A percentile compares a stretch with the other conserved stretches of the same genome.
These are phyloP conservation scores for Geotrichum cucujoidarum DNA, from an alignment of 1,139 yeast genomes.

Conservation along the genomic window DNA sequence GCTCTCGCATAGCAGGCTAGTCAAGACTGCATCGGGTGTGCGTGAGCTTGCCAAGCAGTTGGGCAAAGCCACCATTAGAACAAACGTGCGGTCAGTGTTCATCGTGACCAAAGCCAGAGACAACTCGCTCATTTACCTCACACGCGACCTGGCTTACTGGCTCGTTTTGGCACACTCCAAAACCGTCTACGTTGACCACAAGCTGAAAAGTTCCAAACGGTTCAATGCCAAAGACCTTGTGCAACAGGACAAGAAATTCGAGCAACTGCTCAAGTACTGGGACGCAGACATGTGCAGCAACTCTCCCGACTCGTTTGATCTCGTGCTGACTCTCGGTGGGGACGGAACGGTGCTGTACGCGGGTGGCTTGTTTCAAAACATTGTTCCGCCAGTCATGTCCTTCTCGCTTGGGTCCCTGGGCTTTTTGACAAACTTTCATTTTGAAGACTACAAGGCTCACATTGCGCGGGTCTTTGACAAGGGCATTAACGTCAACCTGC, in stretches of 20 bases:
- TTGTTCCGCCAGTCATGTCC: slow-evolving; percentile 84
- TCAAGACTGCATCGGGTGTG: slow-evolving; percentile 84
- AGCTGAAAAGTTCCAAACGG: slow-evolving; percentile 55
- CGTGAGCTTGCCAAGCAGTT: slow-evolving; percentile 72
- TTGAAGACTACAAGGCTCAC: slow-evolving; percentile 59
- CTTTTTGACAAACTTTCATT: slow-evolving; percentile 70
- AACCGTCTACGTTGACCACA: slow-evolving; percentile 64
- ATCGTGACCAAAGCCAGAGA: slow-evolving; percentile 88
- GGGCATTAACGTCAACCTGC: slow-evolving; percentile 72
- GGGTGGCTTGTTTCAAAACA: slow-evolving; percentile 68
- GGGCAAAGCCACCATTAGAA: slow-evolving; percentile 65
- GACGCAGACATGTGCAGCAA: slow-evolving; percentile 51
- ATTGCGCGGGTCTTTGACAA: slow-evolving; percentile 54
- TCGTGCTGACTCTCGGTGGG: slow-evolving; percentile 79
- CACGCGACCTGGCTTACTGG: slow-evolving; percentile 79
- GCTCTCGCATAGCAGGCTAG: slow-evolving; percentile 26
- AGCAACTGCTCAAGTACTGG: slow-evolving; percentile 50
- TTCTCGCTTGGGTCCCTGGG: slow-evolving; percentile 80
- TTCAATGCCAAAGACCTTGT: slow-evolving; percentile 45
- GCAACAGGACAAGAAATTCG: slow-evolving; percentile 35
- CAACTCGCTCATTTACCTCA: slow-evolving; percentile 64
- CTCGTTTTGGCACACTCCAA: slow-evolving; percentile 46
- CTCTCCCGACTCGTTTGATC: slow-evolving; percentile 61
- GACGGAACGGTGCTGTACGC: slow-evolving; percentile 86
- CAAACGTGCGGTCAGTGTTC: slow-evolving; percentile 66